Evolutionary conservation across 257 asterid genomes (phyloP).

Genomic region (Linaria vulgaris): DNA sequence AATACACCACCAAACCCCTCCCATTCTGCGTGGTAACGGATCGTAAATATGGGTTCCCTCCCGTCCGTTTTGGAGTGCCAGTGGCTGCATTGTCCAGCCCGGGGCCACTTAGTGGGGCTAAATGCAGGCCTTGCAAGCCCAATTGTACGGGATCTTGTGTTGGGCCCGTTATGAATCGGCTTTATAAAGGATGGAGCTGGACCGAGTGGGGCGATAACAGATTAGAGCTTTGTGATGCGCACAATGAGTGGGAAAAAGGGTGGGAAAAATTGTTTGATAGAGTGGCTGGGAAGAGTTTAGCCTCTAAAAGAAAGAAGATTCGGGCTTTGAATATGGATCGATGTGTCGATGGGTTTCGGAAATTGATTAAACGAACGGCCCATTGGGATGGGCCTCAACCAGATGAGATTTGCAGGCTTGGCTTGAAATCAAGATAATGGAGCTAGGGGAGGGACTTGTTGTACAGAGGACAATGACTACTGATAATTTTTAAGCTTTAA

Average conservation of each 20-base stretch:
- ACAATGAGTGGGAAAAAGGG: slow-evolving; percentile 63
- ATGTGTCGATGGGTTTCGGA: slow-evolving; percentile 60
- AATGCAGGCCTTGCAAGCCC: slow-evolving; percentile 88
- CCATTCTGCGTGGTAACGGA: slow-evolving; percentile 87
- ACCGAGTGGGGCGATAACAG: slow-evolving; percentile 66
- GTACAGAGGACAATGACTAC: too few relatives aligned
- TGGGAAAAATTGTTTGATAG: slow-evolving; percentile 70
- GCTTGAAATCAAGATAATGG: slow-evolving; percentile 35
- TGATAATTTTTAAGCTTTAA: too few relatives aligned
- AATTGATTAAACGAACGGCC: slow-evolving; percentile 49
- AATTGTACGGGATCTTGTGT: slow-evolving; percentile 61
- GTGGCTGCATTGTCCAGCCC: slow-evolving; percentile 76
- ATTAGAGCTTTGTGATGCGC: slow-evolving; percentile 77
- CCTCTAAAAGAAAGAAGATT: slow-evolving; percentile 43
- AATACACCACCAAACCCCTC: slow-evolving; percentile 41
- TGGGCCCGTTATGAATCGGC: slow-evolving; percentile 53
- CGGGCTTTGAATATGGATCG: slow-evolving; percentile 43
- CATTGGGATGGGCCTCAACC: slow-evolving; percentile 68
- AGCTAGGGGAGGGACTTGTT: not conserved
- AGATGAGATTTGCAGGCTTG: slow-evolving; percentile 56
- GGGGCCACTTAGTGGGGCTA: slow-evolving; percentile 82
- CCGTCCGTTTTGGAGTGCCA: slow-evolving; percentile 65
- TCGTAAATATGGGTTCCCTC: slow-evolving; percentile 64
- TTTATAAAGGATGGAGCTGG: slow-evolving; percentile 80
- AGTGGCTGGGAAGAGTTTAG: slow-evolving; percentile 51